phyloP scores from a whole-genome alignment of 2,329 filamentous ascomycete species.

The Pseudocercospora crystallina region DNA sequence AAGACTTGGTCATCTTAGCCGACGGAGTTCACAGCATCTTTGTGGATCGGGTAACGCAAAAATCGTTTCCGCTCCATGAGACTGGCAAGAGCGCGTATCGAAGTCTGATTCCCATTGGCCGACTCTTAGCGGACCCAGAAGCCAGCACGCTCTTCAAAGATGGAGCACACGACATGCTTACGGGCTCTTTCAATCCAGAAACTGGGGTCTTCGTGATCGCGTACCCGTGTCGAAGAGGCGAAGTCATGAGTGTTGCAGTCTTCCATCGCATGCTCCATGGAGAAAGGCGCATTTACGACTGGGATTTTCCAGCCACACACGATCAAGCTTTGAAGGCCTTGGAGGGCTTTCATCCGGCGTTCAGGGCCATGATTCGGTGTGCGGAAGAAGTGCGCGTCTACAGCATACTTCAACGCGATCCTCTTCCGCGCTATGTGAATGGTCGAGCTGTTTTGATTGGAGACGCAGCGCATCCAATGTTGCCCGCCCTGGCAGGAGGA shows the following conservation, averaged over 20 bases:
- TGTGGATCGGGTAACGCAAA: conserved; percentile 8
- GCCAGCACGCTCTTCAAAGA: conserved; percentile 4
- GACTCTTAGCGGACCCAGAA: conserved; percentile 2
- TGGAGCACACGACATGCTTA: conserved; percentile 5
- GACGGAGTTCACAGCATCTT: conserved; percentile 12
- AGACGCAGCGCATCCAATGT: conserved; percentile 17
- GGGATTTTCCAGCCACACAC: conserved; percentile 11
- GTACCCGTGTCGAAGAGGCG: conserved; percentile 13
- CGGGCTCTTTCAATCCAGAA: conserved; percentile 1
- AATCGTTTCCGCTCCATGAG: conserved; percentile 2
- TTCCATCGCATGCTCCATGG: conserved; percentile 9
- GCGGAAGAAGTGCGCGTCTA: conserved; percentile 13
- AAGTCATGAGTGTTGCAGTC: conserved; percentile 12
- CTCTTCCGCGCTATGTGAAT: conserved; percentile 7
- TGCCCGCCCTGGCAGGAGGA: conserved; percentile 8
- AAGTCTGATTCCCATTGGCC: conserved; percentile 10
- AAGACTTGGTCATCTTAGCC: conserved; percentile 10
- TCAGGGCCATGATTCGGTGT: conserved; percentile 7
- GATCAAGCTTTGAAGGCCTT: conserved; percentile 8
- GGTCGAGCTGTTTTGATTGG: conserved; percentile 12
- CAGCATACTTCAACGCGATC: conserved; percentile 9
- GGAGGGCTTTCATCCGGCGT: conserved; percentile 11
- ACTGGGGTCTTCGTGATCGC: conserved; percentile 13
- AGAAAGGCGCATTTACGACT: conserved; percentile 6
- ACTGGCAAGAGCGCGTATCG: conserved; percentile 11